Evolutionary conservation across 2,329 filamentous ascomycete species (phyloP).

Genomic region (Cercospora citrullina): DNA sequence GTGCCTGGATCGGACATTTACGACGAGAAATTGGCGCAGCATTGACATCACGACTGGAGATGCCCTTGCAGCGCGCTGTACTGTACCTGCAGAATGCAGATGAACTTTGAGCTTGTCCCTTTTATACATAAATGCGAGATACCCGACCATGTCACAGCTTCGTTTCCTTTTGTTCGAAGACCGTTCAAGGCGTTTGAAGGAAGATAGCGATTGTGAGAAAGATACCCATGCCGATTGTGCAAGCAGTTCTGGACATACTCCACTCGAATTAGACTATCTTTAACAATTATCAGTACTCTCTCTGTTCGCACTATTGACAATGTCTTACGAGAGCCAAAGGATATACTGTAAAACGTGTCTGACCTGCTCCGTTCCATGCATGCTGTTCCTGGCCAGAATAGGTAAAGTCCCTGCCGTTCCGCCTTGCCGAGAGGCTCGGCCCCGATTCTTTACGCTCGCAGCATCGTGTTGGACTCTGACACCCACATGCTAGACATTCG

Average conservation of each 20-base stretch:
- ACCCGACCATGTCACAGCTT: constrained; percentile 10
- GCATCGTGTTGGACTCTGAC: background rate
- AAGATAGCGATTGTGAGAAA: constrained; percentile 4
- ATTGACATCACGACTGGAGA: constrained; percentile 4
- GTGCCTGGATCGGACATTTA: constrained; percentile 1
- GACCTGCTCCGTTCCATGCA: background rate
- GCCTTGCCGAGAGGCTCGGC: background rate
- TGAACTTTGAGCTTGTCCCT: constrained; percentile 7
- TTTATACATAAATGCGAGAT: constrained; percentile 11
- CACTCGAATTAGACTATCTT: constrained; percentile 6
- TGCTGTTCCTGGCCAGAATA: background rate
- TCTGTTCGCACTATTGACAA: background rate
- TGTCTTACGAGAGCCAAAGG: constrained; percentile 4
- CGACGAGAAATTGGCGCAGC: constrained; percentile 1
- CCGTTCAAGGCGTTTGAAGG: background rate
- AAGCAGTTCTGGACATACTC: constrained; percentile 8
- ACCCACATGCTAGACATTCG: constrained; percentile 5
- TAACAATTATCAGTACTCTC: background rate
- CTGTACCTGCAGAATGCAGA: constrained; percentile 13
- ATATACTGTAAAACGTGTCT: constrained; percentile 1
- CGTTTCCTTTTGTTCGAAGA: constrained; percentile 10
- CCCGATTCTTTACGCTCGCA: background rate
- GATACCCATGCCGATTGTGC: constrained; percentile 10
- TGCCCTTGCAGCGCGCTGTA: constrained; percentile 4
- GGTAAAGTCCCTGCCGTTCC: background rate